A percentile compares a stretch with the other conserved stretches of the same genome.
These are phyloP conservation scores for Ophiocordyceps australis DNA, from an alignment of 2,329 filamentous ascomycete genomes.

Conservation along the genomic window DNA sequence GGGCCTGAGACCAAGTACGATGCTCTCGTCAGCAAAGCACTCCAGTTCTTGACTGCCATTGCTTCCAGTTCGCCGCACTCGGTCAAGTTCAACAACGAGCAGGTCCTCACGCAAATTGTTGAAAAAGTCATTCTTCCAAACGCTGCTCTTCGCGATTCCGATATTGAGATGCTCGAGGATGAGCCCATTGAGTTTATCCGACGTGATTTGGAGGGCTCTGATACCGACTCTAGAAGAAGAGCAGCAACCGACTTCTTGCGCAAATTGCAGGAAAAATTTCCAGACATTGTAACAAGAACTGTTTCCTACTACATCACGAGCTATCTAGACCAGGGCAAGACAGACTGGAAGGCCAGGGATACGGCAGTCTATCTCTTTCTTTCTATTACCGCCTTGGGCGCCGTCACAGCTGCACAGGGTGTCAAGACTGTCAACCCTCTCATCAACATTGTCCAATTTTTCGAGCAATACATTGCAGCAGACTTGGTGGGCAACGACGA, in stretches of 20 bases:
- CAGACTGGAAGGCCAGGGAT: constrained; percentile 94
- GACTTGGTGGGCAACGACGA: constrained; percentile 58
- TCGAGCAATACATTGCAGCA: constrained; percentile 79
- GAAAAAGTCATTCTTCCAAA: constrained; percentile 95
- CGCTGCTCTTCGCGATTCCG: constrained; percentile 76
- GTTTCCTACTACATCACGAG: constrained; percentile 75
- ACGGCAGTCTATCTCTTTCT: constrained; percentile 96
- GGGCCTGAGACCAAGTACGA: constrained; percentile 87
- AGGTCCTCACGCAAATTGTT: constrained; percentile 68
- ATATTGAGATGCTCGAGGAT: constrained; percentile 92
- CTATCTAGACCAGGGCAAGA: constrained; percentile 63
- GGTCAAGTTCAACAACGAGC: constrained; percentile 66
- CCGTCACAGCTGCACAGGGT: constrained; percentile 71
- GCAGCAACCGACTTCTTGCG: constrained; percentile 90
- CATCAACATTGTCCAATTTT: constrained; percentile 85
- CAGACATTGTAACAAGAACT: constrained; percentile 67
- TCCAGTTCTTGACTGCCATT: constrained; percentile 87
- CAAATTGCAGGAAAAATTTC: constrained; percentile 77
- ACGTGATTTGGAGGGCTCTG: constrained; percentile 85
- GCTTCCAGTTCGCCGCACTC: constrained; percentile 64
- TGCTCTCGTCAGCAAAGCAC: constrained; percentile 77
- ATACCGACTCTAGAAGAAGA: constrained; percentile 80
- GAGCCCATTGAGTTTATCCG: constrained; percentile 98
- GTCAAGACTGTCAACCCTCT: constrained; percentile 78
- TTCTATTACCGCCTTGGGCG: constrained; percentile 82